Base-by-base conservation (phyloP, 2,329 filamentous ascomycete genomes). In the Scleromitrula shiraiana region DNA sequence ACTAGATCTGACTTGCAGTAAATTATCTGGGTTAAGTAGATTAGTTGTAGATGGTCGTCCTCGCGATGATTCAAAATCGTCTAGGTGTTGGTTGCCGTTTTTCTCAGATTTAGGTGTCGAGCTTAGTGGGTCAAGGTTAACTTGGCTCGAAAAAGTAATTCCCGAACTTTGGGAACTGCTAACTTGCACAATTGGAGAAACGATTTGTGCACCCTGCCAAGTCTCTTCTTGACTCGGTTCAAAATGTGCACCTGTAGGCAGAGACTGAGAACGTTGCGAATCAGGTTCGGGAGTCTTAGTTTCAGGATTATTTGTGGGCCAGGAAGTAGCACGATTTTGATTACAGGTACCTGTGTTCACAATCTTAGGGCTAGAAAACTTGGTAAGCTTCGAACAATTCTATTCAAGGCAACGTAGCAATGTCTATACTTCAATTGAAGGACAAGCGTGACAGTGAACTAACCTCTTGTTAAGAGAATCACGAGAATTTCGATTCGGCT, bases 161-260 rank as follows among this genome's bases (percentile, higher is more conserved):
- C 27, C 22, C 7, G 38, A 36, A 23, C 24, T 20, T 35, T 47
- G 37, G 6, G 38, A 23, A 26, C 42, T 22, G 10, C 27, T 17
- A 41, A 27, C 12, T 19, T 36, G 45, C 33, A 47, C 38, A 20
- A 46, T 5, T 39, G 37, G 44, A n/a, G 50, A 52, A 9, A 46
- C 43, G 4, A 46, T 36, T 49, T 50, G 42, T 27, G 53, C 44
- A 33, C 50, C 39, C 40, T 55, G 45, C 48, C 53, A 54, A 47
- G 29, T 47, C 23, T 38, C 32, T 23, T 49, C 51, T 24, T 50
- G 45, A 15, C 42, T 50, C 12, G 45, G 51, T 7, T 46, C 8
- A 19, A 32, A n/a, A n/a, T 17, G 26, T 15, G 48, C 29, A 15
- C 14, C 41, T 22, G 43, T 17, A 10, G 45, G 47, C 10, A 24